Base-by-base conservation (phyloP, 192 early-diverging fungal species). In the Mortierella claussenii region DNA sequence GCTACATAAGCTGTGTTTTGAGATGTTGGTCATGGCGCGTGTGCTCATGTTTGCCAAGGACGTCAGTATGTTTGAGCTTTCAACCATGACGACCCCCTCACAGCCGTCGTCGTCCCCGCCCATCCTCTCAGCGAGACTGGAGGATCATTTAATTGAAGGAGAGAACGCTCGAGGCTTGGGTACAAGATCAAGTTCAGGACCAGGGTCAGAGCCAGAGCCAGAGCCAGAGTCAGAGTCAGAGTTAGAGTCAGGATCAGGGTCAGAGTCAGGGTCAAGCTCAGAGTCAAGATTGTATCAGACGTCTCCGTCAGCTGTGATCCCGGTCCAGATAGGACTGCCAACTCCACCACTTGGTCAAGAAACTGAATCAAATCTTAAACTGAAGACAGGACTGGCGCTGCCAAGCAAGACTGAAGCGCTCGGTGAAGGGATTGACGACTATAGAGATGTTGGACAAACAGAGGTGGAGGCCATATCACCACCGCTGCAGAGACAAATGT, bases 41-140 rank as follows among this genome's bases (percentile, higher is more conserved):
- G 51, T 76, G 2, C 24, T 76, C 24, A 60, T 76, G 64, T 76
- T 76, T 62, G 64, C 73, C 12, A 67, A 76, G 30, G 73, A 76
- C 20, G 32, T 34, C 2, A 28, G 24, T 34, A 46, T 28, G 21
- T 17, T 36, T 32, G 36, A 11, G 23, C 24, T 30, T 27, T 4
- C 55, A 28, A 15, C 42, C 9, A 10, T 9, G 23, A 15, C 51
- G 7, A 15, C 13, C 5, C 7, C 11, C n/a, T 13, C 21, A 2
- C 15, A 15, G 6, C 28, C 31, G 44, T 44, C n/a, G n/a, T 21
- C 42, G 18, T 31, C 21, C 6, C 28, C 37, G 4, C 18, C 28
- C 15, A 55, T 31, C 11, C 13, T 2, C 10, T 28, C 50, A 18
- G 13, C 50, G 28, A 12, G 27, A 28, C 27, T 32, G 28, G 28